phyloP scores from a whole-genome alignment of 2,329 filamentous ascomycete species.

The Trichoderma sp. region DNA sequence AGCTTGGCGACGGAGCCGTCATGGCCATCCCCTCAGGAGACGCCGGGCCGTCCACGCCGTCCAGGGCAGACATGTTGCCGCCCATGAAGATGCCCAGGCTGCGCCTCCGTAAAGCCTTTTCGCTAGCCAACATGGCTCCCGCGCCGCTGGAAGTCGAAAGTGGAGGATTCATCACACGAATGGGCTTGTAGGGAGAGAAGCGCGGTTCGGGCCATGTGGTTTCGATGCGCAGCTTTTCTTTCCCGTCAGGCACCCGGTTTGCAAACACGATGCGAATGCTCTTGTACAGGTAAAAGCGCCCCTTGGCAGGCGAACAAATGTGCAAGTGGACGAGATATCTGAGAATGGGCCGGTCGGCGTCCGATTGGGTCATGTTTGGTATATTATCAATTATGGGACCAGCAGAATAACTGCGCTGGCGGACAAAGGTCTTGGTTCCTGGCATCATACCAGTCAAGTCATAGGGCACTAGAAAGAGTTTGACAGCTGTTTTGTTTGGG shows the following conservation, averaged over 20 bases:
- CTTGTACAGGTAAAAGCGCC: slow-evolving; percentile 86
- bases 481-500: slow-evolving; percentile 96
- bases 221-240: slow-evolving; percentile 88
- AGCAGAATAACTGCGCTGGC: slow-evolving; percentile 88
- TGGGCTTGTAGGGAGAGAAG: slow-evolving; percentile 78
- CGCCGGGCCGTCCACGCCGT: slow-evolving; percentile 26
- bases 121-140: slow-evolving; percentile 52
- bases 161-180: slow-evolving; percentile 48
- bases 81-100: slow-evolving; percentile 51
- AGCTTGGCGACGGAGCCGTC: slow-evolving; percentile 17
- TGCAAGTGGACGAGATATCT: slow-evolving; percentile 91
- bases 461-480: slow-evolving; percentile 91
- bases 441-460: slow-evolving; percentile 89
- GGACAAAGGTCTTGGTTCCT: slow-evolving; percentile 91
- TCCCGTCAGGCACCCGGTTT: slow-evolving; percentile 91
- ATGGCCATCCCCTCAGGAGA: not conserved
- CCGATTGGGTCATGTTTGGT: slow-evolving; percentile 31
- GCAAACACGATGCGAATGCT: slow-evolving; percentile 93
- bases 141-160: slow-evolving; percentile 37
- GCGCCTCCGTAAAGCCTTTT: slow-evolving; percentile 57
- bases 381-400: slow-evolving; percentile 75
- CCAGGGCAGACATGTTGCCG: slow-evolving; percentile 33
- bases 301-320: slow-evolving; percentile 81
- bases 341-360: slow-evolving; percentile 63
- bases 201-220: slow-evolving; percentile 83